Conservation (phyloP, 2,329 filamentous ascomycete species). For the Xylariaceae sp. region DNA sequence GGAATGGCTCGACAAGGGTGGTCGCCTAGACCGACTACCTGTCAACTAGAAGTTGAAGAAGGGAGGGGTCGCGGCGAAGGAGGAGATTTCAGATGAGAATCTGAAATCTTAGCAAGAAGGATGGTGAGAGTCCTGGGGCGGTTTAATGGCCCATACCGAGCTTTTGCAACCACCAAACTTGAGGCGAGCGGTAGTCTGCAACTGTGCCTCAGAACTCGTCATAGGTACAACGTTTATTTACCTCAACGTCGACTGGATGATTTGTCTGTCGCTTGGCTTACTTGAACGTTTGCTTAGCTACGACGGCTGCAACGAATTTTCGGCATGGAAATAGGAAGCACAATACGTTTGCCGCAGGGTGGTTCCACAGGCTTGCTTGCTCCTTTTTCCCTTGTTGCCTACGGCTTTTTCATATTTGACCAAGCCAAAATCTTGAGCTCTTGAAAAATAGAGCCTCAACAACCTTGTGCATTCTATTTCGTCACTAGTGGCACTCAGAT, state of each 20-base stretch:
- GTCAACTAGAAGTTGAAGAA: constrained; percentile 48
- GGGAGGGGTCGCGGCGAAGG: background rate
- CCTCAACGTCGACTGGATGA: background rate
- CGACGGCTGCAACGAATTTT: constrained; percentile 1
- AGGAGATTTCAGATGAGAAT: background rate
- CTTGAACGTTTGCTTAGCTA: background rate
- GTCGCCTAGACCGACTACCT: constrained; percentile 75
- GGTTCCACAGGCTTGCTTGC: constrained; percentile 29
- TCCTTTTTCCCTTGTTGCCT: constrained; percentile 14
- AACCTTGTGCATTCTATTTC: constrained; percentile 5
- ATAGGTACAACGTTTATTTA: background rate
- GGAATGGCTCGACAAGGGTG: constrained; percentile 75
- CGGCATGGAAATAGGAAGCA: constrained; percentile 16
- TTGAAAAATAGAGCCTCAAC: constrained; percentile 29
- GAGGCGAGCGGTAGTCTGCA: background rate
- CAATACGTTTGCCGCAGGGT: constrained; percentile 26
- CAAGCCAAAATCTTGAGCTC: constrained; percentile 18
- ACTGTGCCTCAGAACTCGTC: background rate
- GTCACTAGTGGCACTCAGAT: background rate
- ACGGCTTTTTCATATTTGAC: constrained; percentile 2
- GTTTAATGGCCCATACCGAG: background rate
- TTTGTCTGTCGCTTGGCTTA: constrained; percentile 5
- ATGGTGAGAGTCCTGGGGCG: background rate
- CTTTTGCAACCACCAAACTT: background rate
- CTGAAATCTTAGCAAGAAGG: background rate